These are phyloP conservation scores for Pseudomassariella vexata DNA, from an alignment of 2,329 filamentous ascomycete genomes.

Conservation along the genomic window DNA sequence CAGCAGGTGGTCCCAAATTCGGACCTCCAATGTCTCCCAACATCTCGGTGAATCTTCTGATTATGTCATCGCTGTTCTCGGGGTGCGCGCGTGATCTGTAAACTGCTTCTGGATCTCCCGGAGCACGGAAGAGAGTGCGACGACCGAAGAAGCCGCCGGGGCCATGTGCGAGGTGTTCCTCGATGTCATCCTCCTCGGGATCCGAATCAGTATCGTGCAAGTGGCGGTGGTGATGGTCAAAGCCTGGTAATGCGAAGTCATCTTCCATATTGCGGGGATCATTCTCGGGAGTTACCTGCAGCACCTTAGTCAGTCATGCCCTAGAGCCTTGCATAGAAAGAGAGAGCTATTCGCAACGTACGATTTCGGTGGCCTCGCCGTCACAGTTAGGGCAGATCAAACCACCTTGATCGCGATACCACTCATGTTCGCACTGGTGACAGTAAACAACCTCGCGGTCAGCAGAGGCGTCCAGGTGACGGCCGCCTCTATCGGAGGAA, in stretches of 20 bases:
- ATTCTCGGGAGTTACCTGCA: slow-evolving; percentile 46
- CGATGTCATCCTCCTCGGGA: slow-evolving; percentile 54
- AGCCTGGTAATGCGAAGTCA: slow-evolving; percentile 25
- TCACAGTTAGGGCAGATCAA: slow-evolving; percentile 72
- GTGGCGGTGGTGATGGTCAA: slow-evolving; percentile 15
- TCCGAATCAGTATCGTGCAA: slow-evolving; percentile 41
- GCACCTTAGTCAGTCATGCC: slow-evolving; percentile 2
- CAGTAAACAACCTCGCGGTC: slow-evolving; percentile 76
- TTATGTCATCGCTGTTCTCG: slow-evolving; percentile 21
- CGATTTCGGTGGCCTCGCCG: slow-evolving; percentile 80
- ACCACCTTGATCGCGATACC: slow-evolving; percentile 65
- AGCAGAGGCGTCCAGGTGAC: slow-evolving; percentile 43
- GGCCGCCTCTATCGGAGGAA: slow-evolving; percentile 17
- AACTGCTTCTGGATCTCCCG: slow-evolving; percentile 11
- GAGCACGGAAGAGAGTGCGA: slow-evolving; percentile 24
- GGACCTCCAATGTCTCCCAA: slow-evolving; percentile 21
- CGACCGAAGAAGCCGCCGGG: slow-evolving; percentile 35
- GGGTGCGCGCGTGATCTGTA: slow-evolving; percentile 12
- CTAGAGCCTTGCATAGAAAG: too few relatives aligned
- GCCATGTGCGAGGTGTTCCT: slow-evolving; percentile 38
- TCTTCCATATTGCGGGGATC: slow-evolving; percentile 51
- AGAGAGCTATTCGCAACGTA: slow-evolving; percentile 38
- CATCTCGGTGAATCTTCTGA: slow-evolving; percentile 33
- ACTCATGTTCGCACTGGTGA: slow-evolving; percentile 74
- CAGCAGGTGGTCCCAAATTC: slow-evolving; percentile 11